A percentile compares a stretch with the other conserved stretches of the same genome.
These are phyloP conservation scores for Linnemannia schmuckeri DNA, from an alignment of 192 early-diverging fungal genomes.

Conservation along the genomic window DNA sequence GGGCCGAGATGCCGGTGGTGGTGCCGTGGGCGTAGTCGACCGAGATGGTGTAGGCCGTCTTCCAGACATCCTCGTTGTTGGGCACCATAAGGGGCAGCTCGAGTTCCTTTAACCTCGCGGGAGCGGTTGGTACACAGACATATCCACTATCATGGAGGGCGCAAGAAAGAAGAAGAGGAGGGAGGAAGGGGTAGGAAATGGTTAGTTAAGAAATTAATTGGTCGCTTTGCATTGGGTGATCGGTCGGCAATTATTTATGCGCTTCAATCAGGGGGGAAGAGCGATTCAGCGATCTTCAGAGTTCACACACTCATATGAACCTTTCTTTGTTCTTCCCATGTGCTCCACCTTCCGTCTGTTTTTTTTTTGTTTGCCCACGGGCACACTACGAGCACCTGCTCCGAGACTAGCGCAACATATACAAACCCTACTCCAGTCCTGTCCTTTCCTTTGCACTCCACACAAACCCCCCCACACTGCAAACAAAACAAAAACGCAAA, in stretches of 20 bases:
- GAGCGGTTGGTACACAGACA: slow-evolving; percentile 90
- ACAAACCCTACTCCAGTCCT: background rate
- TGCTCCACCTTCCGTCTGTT: background rate
- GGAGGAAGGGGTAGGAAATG: background rate
- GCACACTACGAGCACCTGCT: background rate
- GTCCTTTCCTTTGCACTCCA: no score
- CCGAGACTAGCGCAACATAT: background rate
- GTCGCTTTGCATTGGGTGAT: background rate
- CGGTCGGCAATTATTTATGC: slow-evolving; percentile 3
- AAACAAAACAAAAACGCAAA: no score
- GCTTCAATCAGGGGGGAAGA: background rate
- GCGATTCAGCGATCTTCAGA: background rate
- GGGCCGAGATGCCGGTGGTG: slow-evolving; percentile 97
- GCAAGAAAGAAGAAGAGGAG: background rate
- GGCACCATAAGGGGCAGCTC: slow-evolving; percentile 96
- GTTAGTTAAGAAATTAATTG: background rate
- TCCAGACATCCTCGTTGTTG: slow-evolving; percentile 89
- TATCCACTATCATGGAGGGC: slow-evolving; percentile 73
- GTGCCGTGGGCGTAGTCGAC: slow-evolving; percentile 88
- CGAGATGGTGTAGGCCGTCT: slow-evolving; percentile 95
- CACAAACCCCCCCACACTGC: no score
- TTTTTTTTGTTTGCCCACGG: background rate
- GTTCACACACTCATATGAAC: background rate
- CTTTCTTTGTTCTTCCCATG: background rate
- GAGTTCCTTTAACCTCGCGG: slow-evolving; percentile 85